These are phyloP conservation scores for Smithsoniella earleae DNA, from an alignment of 163 green algal species.

Conservation along the genomic window DNA sequence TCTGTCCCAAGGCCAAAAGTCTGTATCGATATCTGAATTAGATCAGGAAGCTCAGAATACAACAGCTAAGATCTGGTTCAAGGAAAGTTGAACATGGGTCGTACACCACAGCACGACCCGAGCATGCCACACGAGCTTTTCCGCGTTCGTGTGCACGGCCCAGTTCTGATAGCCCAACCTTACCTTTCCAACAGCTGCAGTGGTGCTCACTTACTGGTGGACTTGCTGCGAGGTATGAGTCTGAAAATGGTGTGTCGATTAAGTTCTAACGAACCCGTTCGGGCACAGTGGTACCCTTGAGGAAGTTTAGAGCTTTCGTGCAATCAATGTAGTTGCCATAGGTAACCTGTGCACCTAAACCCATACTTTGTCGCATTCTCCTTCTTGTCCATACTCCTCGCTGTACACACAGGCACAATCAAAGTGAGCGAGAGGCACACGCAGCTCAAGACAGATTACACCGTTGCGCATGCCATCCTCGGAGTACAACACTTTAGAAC, in stretches of 20 bases:
- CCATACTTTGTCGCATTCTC: neutral
- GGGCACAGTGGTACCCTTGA: neutral
- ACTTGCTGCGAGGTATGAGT: constrained; percentile 3
- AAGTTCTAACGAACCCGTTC: neutral
- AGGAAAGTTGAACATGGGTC: neutral
- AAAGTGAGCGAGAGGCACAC: neutral
- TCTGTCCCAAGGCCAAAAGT: too few relatives aligned
- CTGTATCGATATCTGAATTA: too few relatives aligned
- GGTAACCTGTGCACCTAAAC: neutral
- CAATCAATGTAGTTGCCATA: neutral
- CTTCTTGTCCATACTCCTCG: neutral
- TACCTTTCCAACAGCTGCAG: constrained; percentile 7
- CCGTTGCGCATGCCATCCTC: constrained; percentile 2
- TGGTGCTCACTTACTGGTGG: constrained; percentile 5
- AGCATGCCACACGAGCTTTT: neutral
- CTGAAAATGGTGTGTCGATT: neutral
- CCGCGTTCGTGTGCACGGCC: constrained; percentile 6
- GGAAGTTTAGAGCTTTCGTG: neutral
- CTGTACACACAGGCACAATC: constrained; percentile 2
- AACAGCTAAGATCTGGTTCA: constrained; percentile 2
- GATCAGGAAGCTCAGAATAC: neutral
- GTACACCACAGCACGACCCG: neutral
- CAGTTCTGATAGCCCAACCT: constrained; percentile 2
- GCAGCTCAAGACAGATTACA: constrained; percentile 19
- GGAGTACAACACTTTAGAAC: constrained; percentile 20